Conservation (phyloP, 768 basidiomycete species). For the Daedalea quercina region DNA sequence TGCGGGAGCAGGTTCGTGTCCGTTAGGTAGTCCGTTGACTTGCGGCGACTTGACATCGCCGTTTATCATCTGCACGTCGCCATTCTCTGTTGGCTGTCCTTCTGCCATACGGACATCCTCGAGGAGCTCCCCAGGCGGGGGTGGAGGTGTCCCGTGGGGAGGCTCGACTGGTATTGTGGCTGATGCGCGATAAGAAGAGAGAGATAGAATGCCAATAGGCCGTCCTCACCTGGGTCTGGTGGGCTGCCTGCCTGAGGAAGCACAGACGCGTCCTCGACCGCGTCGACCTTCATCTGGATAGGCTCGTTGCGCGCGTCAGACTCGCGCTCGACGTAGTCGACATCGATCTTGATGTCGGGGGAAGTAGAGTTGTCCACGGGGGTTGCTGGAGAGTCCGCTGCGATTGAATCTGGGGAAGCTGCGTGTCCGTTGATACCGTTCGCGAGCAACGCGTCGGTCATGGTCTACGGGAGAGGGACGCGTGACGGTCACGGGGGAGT, state of each 20-base stretch:
- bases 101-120: slow-evolving; percentile 54
- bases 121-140: slow-evolving; percentile 36
- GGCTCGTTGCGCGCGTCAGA: slow-evolving; percentile 63
- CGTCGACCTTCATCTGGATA: slow-evolving; percentile 40
- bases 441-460: slow-evolving; percentile 46
- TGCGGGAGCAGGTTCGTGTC: slow-evolving; percentile 17
- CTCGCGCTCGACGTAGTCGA: slow-evolving; percentile 56
- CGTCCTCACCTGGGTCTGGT: slow-evolving; percentile 42
- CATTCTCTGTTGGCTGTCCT: slow-evolving; percentile 6
- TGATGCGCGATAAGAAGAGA: slow-evolving; percentile 25
- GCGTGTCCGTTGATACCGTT: slow-evolving; percentile 16
- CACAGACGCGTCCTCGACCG: slow-evolving; percentile 35
- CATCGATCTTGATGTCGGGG: slow-evolving; percentile 56
- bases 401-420: slow-evolving; percentile 28
- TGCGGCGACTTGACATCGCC: slow-evolving; percentile 16
- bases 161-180: slow-evolving; percentile 38
- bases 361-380: slow-evolving; percentile 44
- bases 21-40: slow-evolving; percentile 18
- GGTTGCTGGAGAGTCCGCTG: slow-evolving; percentile 50
- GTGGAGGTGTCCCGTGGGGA: slow-evolving; percentile 39
- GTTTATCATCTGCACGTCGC: slow-evolving; percentile 20
- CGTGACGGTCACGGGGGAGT: slow-evolving; percentile 64
- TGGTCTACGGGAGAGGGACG: slow-evolving; percentile 36
- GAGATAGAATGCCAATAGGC: slow-evolving; percentile 10
- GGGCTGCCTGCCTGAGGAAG: slow-evolving; percentile 39